phyloP scores from a whole-genome alignment of 2,329 filamentous ascomycete genomes.

The Sarocladiaceae sp. region DNA sequence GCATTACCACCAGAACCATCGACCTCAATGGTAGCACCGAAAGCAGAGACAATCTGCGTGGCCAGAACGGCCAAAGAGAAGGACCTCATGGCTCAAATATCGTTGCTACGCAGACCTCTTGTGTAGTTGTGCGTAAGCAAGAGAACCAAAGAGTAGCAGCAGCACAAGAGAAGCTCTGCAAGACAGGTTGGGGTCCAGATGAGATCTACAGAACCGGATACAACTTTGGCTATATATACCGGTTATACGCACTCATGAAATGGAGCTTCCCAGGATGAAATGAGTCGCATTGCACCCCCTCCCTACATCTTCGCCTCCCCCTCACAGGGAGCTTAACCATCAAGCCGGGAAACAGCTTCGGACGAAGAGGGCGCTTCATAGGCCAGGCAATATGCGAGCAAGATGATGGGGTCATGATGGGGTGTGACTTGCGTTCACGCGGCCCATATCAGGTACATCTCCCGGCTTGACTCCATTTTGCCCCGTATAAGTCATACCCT shows the following conservation, averaged over 20 bases:
- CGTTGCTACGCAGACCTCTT: background rate
- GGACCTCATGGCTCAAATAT: constrained; percentile 14
- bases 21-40: constrained; percentile 32
- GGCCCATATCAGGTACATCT: background rate
- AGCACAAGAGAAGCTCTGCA: background rate
- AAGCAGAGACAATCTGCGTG: constrained; percentile 13
- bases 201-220: constrained; percentile 3
- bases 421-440: background rate
- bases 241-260: background rate
- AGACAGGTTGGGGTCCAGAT: constrained; percentile 1
- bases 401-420: background rate
- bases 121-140: background rate
- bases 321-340: constrained; percentile 2
- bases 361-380: background rate
- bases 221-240: constrained; percentile 10
- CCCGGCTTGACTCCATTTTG: too few relatives aligned
- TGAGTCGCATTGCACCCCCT: background rate
- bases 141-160: background rate
- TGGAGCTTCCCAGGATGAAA: background rate
- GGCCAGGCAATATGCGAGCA: background rate
- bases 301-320: background rate
- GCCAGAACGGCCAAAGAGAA: constrained; percentile 18
- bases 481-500: background rate
- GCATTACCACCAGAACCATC: constrained; percentile 33
- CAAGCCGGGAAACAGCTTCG: background rate